Conservation (phyloP, 345 rosid species). For the Punica granatum region DNA sequence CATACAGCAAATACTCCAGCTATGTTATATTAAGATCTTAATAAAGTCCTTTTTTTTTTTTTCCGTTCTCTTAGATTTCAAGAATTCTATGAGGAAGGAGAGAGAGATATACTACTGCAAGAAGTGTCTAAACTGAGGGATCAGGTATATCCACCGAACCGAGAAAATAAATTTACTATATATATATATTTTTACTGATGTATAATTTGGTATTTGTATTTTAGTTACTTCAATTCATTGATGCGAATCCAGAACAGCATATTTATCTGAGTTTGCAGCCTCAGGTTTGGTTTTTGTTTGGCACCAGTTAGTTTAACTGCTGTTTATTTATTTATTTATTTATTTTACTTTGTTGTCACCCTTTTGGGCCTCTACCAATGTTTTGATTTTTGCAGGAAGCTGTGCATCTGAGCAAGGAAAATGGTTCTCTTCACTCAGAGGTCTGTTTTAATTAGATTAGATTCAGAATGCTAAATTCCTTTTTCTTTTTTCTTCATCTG, state of each 20-base stretch:
- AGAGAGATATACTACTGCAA: slow-evolving; percentile 66
- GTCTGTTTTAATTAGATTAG: slow-evolving; percentile 25
- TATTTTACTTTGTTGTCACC: slow-evolving; percentile 7
- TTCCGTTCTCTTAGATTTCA: slow-evolving; percentile 53
- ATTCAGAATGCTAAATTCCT: slow-evolving; percentile 2
- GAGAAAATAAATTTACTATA: background rate
- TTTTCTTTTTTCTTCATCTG: background rate
- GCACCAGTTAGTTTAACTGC: slow-evolving; percentile 5
- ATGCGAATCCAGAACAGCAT: slow-evolving; percentile 40
- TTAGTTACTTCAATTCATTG: slow-evolving; percentile 59
- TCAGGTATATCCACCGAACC: slow-evolving; percentile 45
- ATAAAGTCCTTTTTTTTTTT: slow-evolving; percentile 9
- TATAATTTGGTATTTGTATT: slow-evolving; percentile 4
- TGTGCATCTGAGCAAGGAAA: slow-evolving; percentile 34
- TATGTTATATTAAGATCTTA: slow-evolving; percentile 1
- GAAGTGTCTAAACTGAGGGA: slow-evolving; percentile 65
- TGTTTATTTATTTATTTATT: background rate
- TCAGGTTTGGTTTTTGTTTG: slow-evolving; percentile 40
- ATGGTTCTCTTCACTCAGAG: slow-evolving; percentile 48
- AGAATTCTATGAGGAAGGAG: slow-evolving; percentile 97
- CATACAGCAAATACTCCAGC: background rate
- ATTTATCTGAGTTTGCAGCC: slow-evolving; percentile 27
- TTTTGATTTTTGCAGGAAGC: slow-evolving; percentile 35
- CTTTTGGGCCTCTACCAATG: background rate
- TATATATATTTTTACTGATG: background rate